Base-by-base conservation (phyloP, 192 early-diverging fungal species). In the Entomortierella parvispora region DNA sequence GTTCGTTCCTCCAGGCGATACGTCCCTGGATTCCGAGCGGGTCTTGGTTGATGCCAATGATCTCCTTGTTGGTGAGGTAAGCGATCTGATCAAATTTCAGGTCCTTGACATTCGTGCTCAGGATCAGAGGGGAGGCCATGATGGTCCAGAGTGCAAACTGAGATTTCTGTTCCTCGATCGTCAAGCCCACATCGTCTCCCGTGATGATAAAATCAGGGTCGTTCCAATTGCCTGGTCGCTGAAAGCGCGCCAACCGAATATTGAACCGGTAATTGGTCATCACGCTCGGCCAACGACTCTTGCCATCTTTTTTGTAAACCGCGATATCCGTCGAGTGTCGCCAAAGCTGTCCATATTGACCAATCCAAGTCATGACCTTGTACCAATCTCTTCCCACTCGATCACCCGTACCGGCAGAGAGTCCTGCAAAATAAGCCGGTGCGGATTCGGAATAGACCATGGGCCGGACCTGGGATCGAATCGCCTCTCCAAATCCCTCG, bases 21-120 rank as follows among this genome's bases (percentile, higher is more conserved):
- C 71, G 64, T 10, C 62, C 71, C 25, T 75, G 71, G 42, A 67
- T 62, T 4, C 86, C 87, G 0, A 89, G 69, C 10, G 80, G 52
- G 62, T 90, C 89, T 72, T 90, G 89, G 48, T 88, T 88, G 53
- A 90, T 62, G 8, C 79, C 84, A 59, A 90, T 88, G 25, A 89
- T 77, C 22, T 89, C 83, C 12, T 45, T 32, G 65, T 88, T 84
- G 12, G 47, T 53, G 1, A 88, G n/a, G 40, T 86, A 85, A 22
- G 48, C 48, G n/a, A 76, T 47, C 28, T 69, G 62, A 2, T 82
- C 60, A 0, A 0, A 3, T 11, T 61, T 60, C 50, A 82, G 43
- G 31, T 79, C 69, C 53, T 64, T 69, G 23, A 89, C 77, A 65
- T 87, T 81, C 63, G 80, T 84, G 42, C 87, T 88, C 34, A 90